These are phyloP conservation scores for Hyphopichia khmerensis DNA, from an alignment of 1,139 yeast species.

Conservation along the genomic window DNA sequence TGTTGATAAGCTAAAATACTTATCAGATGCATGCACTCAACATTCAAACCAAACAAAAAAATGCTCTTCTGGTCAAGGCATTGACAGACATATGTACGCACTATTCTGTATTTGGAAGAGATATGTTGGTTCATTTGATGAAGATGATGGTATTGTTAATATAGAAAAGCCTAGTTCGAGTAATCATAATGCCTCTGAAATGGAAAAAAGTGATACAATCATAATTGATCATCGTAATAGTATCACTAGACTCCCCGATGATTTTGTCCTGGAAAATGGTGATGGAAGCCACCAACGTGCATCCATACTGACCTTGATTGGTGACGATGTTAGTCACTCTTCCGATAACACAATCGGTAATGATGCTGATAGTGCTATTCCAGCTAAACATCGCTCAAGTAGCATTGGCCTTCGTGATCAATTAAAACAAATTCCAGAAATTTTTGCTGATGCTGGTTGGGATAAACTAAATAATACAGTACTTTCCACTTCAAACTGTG, in stretches of 20 bases:
- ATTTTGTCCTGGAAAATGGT: slow-evolving; percentile 1
- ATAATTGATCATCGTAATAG: slow-evolving; percentile 3
- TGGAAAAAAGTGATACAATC: slow-evolving; percentile 6
- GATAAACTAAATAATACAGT: slow-evolving; percentile 56
- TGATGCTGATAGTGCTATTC: slow-evolving; percentile 11
- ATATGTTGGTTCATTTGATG: slow-evolving; percentile 43
- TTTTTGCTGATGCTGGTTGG: slow-evolving; percentile 75
- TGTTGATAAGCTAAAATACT: slow-evolving; percentile 56
- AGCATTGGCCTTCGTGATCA: slow-evolving; percentile 5
- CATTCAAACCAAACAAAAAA: slow-evolving; percentile 70
- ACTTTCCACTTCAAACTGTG: slow-evolving; percentile 51
- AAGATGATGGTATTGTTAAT: slow-evolving; percentile 12
- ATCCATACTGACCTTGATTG: slow-evolving; percentile 14
- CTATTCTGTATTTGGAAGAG: slow-evolving; percentile 87
- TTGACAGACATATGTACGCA: slow-evolving; percentile 87
- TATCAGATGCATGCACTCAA: slow-evolving; percentile 66
- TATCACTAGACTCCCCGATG: slow-evolving; percentile 5
- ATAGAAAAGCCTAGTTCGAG: not conserved
- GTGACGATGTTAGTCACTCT: slow-evolving; percentile 14
- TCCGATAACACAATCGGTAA: slow-evolving; percentile 25
- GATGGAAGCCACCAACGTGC: slow-evolving; percentile 9
- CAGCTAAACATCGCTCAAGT: not conserved
- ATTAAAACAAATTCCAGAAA: slow-evolving; percentile 32
- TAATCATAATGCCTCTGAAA: slow-evolving; percentile 3
- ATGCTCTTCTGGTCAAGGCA: slow-evolving; percentile 78